Conservation (phyloP, 192 early-diverging fungal species). For the Linderina pennispora region DNA sequence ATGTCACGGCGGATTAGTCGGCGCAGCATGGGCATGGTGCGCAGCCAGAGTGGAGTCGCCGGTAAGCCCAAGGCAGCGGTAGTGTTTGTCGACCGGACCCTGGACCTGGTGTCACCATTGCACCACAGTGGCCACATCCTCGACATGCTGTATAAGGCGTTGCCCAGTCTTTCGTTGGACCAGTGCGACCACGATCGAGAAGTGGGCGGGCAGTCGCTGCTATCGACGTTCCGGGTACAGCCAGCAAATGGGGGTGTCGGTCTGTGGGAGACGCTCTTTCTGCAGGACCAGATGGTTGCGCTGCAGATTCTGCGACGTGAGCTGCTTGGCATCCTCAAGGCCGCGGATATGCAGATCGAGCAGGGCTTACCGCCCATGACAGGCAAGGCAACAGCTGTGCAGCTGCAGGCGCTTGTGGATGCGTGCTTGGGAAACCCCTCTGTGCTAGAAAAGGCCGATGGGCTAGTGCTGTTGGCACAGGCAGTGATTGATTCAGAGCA, state of each 20-base stretch:
- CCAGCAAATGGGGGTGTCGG: background rate
- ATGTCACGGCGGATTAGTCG: slow-evolving; percentile 19
- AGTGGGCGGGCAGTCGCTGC: slow-evolving; percentile 3
- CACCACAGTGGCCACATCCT: slow-evolving; percentile 25
- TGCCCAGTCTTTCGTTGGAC: no score
- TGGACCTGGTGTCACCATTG: slow-evolving; percentile 27
- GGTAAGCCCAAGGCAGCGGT: slow-evolving; percentile 10
- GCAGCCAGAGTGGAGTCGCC: background rate
- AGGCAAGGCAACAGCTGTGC: slow-evolving; percentile 13
- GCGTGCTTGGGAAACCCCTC: background rate
- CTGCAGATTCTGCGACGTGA: slow-evolving; percentile 27
- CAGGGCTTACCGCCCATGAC: background rate
- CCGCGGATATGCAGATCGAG: background rate
- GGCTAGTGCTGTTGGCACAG: slow-evolving; percentile 8
- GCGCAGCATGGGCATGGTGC: slow-evolving; percentile 17
- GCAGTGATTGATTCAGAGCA: slow-evolving; percentile 6
- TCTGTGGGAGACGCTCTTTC: slow-evolving; percentile 26
- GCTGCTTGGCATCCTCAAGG: slow-evolving; percentile 5
- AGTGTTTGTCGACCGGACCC: slow-evolving; percentile 31
- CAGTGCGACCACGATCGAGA: no score
- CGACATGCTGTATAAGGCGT: slow-evolving; percentile 19
- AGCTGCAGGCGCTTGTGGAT: slow-evolving; percentile 16
- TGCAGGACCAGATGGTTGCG: slow-evolving; percentile 21
- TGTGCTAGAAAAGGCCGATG: background rate
- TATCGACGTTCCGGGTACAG: slow-evolving; percentile 1